Evolutionary conservation across 2,329 filamentous ascomycete genomes (phyloP), one percentile per base, ranked within the genome.

Genomic region (Alternaria solani): DNA sequence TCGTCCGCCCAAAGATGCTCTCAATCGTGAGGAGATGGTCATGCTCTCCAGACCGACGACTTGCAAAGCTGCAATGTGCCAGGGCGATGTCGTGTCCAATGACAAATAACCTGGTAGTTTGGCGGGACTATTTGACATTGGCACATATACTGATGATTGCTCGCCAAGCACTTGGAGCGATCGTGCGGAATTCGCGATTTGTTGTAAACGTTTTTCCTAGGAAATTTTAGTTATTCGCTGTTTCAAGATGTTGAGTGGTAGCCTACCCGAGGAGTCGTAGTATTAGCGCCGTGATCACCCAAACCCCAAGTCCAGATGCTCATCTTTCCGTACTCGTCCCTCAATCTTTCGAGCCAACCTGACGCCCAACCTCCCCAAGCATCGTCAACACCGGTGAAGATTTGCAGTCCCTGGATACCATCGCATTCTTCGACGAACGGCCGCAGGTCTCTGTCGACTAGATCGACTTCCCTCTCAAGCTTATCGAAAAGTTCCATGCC

Each of bases 361-460:
- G 78, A 76, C 46, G 81, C 65, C 77, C 84, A 79, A 60, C 82
- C 77, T 64, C 82, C 76, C 82, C 82, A 84, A 62, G 85, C 78
- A 82, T 86, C 69, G 80, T 88, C 79, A 60, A 85, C 73, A 62
- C 84, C 74, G 66, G 85, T 75, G 71, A 88, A 71, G 66, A 83
- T 73, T 69, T 98, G 94, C 18, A 99, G 83, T 0, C 91, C 94
- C 78, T 97, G 94, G 80, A 98, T 85, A 56, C 93, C 89, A 77
- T 99, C 95, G 66, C 93, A 95, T 79, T 98, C 95, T 80, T 99
- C 95, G 2, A 90, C 87, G 75, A 97, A 97, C 0, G 89, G 89
- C 38, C 95, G 85, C 66, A 97, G 82, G 76, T 99, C 94, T 53
- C 94, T 87, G 75, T 99, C 95, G 4, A 97, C 82, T 5, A 98